These are phyloP conservation scores for Physaria fendleri DNA, from an alignment of 345 rosid species.

Conservation along the genomic window DNA sequence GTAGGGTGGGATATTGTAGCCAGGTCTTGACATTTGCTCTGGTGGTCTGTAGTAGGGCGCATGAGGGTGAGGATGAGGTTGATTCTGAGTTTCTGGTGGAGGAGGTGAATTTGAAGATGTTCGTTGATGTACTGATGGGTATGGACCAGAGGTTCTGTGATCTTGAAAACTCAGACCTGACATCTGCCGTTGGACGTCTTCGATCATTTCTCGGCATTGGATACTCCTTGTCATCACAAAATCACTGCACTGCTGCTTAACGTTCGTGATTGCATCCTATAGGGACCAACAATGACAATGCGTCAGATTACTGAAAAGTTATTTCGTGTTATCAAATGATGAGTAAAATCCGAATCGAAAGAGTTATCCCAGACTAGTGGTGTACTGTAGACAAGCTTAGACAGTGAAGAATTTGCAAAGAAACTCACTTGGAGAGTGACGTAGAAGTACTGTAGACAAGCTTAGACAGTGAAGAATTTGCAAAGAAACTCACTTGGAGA, in stretches of 20 bases:
- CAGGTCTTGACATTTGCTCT: constrained; percentile 54
- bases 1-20: constrained; percentile 52
- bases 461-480: constrained; percentile 6
- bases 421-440: constrained; percentile 84
- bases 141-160: constrained; percentile 51
- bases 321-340: neutral
- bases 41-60: constrained; percentile 60
- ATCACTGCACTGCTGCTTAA: constrained; percentile 98
- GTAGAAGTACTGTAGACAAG: constrained; percentile 42
- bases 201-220: constrained; percentile 96
- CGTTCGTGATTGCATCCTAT: constrained; percentile 93
- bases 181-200: constrained; percentile 88
- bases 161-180: constrained; percentile 91
- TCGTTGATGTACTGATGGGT: constrained; percentile 63
- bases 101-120: constrained; percentile 39
- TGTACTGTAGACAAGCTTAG: constrained; percentile 3
- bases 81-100: constrained; percentile 50
- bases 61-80: constrained; percentile 43
- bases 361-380: constrained; percentile 1
- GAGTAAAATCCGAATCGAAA: neutral
- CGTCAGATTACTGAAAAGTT: constrained; percentile 16
- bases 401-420: constrained; percentile 8
- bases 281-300: constrained; percentile 1
- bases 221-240: constrained; percentile 95
- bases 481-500: constrained; percentile 69